Percentiles rank a stretch among this genome's conserved stretches.
Conservation (phyloP, 2,329 filamentous ascomycete species). For the Penicillium hordei region DNA sequence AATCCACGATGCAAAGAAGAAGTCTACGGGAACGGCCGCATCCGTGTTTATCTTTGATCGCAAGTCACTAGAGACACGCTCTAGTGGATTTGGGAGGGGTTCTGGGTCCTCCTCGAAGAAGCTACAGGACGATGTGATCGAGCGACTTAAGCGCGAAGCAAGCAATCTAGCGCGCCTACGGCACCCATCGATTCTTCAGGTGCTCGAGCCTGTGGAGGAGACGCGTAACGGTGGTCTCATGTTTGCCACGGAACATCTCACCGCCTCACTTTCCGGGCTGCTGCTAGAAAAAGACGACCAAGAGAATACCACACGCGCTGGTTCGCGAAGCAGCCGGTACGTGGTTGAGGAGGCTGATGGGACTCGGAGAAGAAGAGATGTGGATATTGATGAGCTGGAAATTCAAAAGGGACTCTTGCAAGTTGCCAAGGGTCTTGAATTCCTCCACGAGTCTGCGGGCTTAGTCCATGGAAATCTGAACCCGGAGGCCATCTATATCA, state of each 20-base stretch:
- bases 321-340: constrained; percentile 72
- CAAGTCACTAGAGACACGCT: constrained; percentile 74
- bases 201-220: constrained; percentile 93
- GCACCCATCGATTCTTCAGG: constrained; percentile 87
- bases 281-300: constrained; percentile 87
- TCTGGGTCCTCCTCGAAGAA: constrained; percentile 72
- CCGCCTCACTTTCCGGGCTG: constrained; percentile 78
- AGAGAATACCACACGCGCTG: constrained; percentile 67
- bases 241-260: constrained; percentile 92
- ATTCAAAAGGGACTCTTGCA: constrained; percentile 96
- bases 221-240: constrained; percentile 87
- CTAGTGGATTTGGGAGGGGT: constrained; percentile 59
- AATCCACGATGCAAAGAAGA: constrained; percentile 96
- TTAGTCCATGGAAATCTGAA: constrained; percentile 93
- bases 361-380: constrained; percentile 69
- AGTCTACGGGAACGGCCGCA: constrained; percentile 82
- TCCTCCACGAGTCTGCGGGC: constrained; percentile 90
- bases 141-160: constrained; percentile 87
- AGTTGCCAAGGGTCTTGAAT: constrained; percentile 89
- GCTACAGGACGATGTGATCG: constrained; percentile 83
- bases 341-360: constrained; percentile 78
- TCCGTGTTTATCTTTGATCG: constrained; percentile 95
- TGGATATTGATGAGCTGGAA: constrained; percentile 95
- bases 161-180: constrained; percentile 82
- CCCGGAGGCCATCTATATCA: constrained; percentile 89